Evolutionary conservation across 371 early-diverging fungal species (phyloP).

Genomic region (Rhizopus microsporus): DNA sequence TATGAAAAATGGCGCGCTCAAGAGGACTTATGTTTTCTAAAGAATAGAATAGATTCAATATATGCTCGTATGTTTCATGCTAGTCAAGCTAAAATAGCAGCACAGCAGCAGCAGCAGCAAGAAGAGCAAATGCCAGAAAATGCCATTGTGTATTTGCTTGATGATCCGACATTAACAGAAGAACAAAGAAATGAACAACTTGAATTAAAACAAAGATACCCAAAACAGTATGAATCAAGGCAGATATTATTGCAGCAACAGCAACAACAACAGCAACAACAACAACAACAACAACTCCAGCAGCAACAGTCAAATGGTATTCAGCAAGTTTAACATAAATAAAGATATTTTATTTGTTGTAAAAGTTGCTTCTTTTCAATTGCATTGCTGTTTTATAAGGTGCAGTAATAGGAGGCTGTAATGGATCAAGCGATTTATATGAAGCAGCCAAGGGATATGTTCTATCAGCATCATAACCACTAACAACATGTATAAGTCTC

Average conservation of each 20-base stretch:
- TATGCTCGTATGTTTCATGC: constrained; percentile 26
- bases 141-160: constrained; percentile 1
- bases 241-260: constrained; percentile 13
- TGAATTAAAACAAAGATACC: constrained; percentile 24
- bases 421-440: constrained; percentile 70
- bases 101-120: constrained; percentile 16
- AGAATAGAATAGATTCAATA: constrained; percentile 19
- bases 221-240: constrained; percentile 21
- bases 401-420: constrained; percentile 88
- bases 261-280: constrained; percentile 16
- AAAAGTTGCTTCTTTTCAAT: constrained; percentile 25
- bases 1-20: constrained; percentile 58
- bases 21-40: constrained; percentile 15
- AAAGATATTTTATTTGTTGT: background rate
- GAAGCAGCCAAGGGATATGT: constrained; percentile 73
- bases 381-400: constrained; percentile 88
- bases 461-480: constrained; percentile 83
- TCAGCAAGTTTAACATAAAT: background rate
- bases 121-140: constrained; percentile 27
- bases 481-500: constrained; percentile 23
- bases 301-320: constrained; percentile 8
- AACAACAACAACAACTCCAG: constrained; percentile 12
- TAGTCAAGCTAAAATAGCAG: constrained; percentile 11
- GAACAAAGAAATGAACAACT: constrained; percentile 13
- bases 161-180: constrained; percentile 9